A percentile compares a stretch with the other conserved stretches of the same genome.
Conservation (phyloP, 1,284 basidiomycete species). For the Coniophora puteana region DNA sequence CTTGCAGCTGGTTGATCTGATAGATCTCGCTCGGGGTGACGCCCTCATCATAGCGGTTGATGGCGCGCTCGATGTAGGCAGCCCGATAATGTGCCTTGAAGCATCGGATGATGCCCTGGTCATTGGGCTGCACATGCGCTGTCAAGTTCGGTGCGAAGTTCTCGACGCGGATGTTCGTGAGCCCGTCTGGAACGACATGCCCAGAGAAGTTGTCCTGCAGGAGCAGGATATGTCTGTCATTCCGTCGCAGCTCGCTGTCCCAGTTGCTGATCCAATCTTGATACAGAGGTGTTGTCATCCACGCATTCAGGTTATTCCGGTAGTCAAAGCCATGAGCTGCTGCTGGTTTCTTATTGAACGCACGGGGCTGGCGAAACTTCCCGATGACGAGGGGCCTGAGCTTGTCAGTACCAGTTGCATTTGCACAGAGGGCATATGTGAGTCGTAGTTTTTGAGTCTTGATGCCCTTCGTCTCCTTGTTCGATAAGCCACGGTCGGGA, state of each 20-base stretch:
- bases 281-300: conserved; percentile 29
- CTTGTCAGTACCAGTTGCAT: conserved; percentile 29
- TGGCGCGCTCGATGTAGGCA: neutral
- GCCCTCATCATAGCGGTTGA: conserved; percentile 1
- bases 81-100: conserved; percentile 24
- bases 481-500: conserved; percentile 18
- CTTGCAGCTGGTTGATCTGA: neutral
- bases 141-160: conserved; percentile 27
- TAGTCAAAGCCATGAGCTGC: conserved; percentile 26
- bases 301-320: conserved; percentile 27
- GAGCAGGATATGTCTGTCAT: conserved; percentile 14
- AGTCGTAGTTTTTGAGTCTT: conserved; percentile 24
- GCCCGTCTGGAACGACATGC: conserved; percentile 6
- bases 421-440: conserved; percentile 26
- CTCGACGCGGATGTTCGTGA: conserved; percentile 20
- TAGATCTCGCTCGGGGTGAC: conserved; percentile 1
- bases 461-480: conserved; percentile 16
- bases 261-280: conserved; percentile 22
- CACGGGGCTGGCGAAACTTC: conserved; percentile 20
- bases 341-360: conserved; percentile 20
- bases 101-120: conserved; percentile 26
- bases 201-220: conserved; percentile 12
- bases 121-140: conserved; percentile 24
- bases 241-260: conserved; percentile 16
- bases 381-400: conserved; percentile 27